A percentile compares a stretch with the other conserved stretches of the same genome.
phyloP scores from a whole-genome alignment of 140 eudicot genomes.

The Erigeron philadelphicus region DNA sequence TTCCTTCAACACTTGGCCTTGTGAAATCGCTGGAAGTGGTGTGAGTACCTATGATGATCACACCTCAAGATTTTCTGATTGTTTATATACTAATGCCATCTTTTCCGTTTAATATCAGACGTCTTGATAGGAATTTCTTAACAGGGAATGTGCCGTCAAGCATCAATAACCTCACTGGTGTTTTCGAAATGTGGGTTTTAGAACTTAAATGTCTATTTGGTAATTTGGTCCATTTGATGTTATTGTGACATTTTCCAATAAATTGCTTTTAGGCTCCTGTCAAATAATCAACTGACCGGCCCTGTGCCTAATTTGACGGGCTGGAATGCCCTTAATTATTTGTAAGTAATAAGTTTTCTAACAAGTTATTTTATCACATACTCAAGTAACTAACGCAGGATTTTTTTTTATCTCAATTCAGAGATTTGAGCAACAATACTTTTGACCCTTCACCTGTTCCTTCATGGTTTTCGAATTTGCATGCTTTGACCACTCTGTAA shows the following conservation, averaged over 20 bases:
- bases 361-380: neutral
- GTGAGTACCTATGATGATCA: slow-evolving; percentile 50
- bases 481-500: slow-evolving; percentile 71
- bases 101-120: slow-evolving; percentile 37
- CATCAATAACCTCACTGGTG: slow-evolving; percentile 57
- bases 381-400: neutral
- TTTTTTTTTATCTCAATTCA: slow-evolving; percentile 28
- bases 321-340: slow-evolving; percentile 51
- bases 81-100: neutral
- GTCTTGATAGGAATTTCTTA: slow-evolving; percentile 66
- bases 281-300: slow-evolving; percentile 73
- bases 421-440: slow-evolving; percentile 85
- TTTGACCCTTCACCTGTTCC: slow-evolving; percentile 58
- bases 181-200: slow-evolving; percentile 54
- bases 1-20: slow-evolving; percentile 69
- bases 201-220: neutral
- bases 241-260: neutral
- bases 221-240: neutral
- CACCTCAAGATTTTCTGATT: neutral
- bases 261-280: slow-evolving; percentile 45
- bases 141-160: slow-evolving; percentile 58
- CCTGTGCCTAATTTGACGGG: slow-evolving; percentile 67
- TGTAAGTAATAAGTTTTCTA: slow-evolving; percentile 48
- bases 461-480: slow-evolving; percentile 55
- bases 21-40: slow-evolving; percentile 57